Percentiles rank a stretch among this genome's conserved stretches.
phyloP scores from a whole-genome alignment of 169 alveolate species.

The Eimeria sp. region DNA sequence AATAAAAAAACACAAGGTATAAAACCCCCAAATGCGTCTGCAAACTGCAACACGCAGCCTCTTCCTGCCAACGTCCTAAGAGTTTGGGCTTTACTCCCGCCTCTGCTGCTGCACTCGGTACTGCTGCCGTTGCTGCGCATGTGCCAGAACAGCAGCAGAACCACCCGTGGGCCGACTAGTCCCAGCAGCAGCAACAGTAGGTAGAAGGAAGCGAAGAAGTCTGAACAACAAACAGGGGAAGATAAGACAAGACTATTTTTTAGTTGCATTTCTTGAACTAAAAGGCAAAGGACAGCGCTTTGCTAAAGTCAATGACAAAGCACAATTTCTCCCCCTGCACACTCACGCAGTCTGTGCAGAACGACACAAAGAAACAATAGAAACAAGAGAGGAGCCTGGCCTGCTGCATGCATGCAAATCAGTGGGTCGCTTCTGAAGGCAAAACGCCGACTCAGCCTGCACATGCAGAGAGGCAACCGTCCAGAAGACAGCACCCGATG shows the following conservation, averaged over 20 bases:
- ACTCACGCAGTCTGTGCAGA: constrained; percentile 1
- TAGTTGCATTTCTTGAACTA: background rate
- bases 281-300: background rate
- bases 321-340: background rate
- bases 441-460: constrained; percentile 41
- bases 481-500: background rate
- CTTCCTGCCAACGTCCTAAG: background rate
- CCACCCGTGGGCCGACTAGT: constrained; percentile 27
- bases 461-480: background rate
- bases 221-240: background rate
- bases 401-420: constrained; percentile 50
- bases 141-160: constrained; percentile 35
- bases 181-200: constrained; percentile 51
- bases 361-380: background rate
- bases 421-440: background rate
- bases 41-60: constrained; percentile 4
- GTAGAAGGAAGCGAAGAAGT: constrained; percentile 25
- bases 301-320: background rate
- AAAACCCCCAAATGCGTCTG: background rate
- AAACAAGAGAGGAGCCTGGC: background rate
- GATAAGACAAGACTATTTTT: background rate
- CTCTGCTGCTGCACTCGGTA: background rate
- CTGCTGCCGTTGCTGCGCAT: background rate
- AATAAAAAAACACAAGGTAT: background rate
- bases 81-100: background rate